A percentile compares a stretch with the other conserved stretches of the same genome.
Conservation (phyloP, 352 stramenopile genomes). For the Globisporangium nunn region DNA sequence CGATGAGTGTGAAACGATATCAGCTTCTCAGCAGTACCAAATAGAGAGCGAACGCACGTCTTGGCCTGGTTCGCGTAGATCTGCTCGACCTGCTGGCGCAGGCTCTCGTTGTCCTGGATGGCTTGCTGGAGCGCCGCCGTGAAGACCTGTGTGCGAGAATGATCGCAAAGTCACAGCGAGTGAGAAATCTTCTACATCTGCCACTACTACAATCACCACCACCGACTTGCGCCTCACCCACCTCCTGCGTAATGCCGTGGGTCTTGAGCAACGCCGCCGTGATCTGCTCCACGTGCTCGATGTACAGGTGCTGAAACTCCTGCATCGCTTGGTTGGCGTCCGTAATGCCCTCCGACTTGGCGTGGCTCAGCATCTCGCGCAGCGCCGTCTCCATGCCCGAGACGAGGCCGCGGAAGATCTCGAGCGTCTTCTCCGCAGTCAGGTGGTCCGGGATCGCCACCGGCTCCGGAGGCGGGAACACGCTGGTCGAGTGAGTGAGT, state of each 20-base stretch:
- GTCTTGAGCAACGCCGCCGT: conserved; percentile 60
- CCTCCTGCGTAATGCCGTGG: conserved; percentile 51
- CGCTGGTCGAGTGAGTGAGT: conserved; percentile 19
- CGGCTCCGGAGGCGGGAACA: conserved; percentile 44
- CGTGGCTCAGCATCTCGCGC: conserved; percentile 65
- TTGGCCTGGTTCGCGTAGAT: conserved; percentile 66
- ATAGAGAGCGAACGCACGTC: conserved; percentile 32
- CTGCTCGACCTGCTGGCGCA: conserved; percentile 62
- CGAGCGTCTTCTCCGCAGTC: conserved; percentile 60
- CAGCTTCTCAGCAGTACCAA: neutral
- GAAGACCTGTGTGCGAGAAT: conserved; percentile 24
- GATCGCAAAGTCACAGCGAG: neutral
- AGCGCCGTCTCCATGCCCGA: conserved; percentile 77
- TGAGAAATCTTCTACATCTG: neutral
- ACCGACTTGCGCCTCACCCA: conserved; percentile 10
- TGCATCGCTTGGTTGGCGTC: conserved; percentile 63
- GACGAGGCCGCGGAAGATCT: conserved; percentile 58
- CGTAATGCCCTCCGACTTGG: conserved; percentile 61
- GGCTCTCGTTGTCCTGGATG: conserved; percentile 47
- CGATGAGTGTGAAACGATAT: neutral
- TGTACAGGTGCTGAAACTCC: conserved; percentile 66
- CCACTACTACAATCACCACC: neutral
- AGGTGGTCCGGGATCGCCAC: conserved; percentile 63
- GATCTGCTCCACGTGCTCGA: conserved; percentile 70
- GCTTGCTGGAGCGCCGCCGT: conserved; percentile 65